phyloP scores from a whole-genome alignment of 2,329 filamentous ascomycete species.

The Sphaerulina musiva region DNA sequence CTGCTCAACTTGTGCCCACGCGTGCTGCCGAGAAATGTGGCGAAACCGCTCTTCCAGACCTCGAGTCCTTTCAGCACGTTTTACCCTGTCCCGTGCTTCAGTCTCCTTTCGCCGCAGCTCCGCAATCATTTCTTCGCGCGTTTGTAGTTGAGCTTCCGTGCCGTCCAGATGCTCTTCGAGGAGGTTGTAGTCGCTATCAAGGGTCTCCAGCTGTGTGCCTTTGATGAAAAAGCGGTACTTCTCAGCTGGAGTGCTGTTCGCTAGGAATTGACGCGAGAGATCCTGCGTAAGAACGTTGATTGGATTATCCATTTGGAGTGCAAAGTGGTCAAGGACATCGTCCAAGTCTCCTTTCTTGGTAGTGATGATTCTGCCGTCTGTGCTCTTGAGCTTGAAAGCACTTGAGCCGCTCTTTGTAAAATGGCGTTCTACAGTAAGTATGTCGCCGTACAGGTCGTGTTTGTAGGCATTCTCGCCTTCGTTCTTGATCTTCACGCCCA shows the following conservation, averaged over 20 bases:
- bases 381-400: slow-evolving; percentile 82
- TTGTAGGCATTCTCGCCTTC: slow-evolving; percentile 78
- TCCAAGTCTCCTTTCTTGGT: slow-evolving; percentile 82
- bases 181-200: slow-evolving; percentile 84
- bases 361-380: slow-evolving; percentile 63
- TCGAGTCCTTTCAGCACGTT: slow-evolving; percentile 60
- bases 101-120: slow-evolving; percentile 53
- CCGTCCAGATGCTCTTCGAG: slow-evolving; percentile 72
- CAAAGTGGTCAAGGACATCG: slow-evolving; percentile 88
- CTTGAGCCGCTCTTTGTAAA: slow-evolving; percentile 64
- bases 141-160: slow-evolving; percentile 57
- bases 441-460: slow-evolving; percentile 71
- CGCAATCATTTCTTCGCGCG: slow-evolving; percentile 57
- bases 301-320: slow-evolving; percentile 90
- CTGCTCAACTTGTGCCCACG: slow-evolving; percentile 82
- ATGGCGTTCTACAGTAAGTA: slow-evolving; percentile 83
- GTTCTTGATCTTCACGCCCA: slow-evolving; percentile 87
- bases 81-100: slow-evolving; percentile 58
- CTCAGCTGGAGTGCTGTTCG: slow-evolving; percentile 68
- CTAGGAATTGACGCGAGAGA: slow-evolving; percentile 87
- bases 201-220: slow-evolving; percentile 84
- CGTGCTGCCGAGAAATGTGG: slow-evolving; percentile 60
- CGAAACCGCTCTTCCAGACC: slow-evolving; percentile 47
- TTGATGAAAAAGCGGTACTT: slow-evolving; percentile 98
- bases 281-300: slow-evolving; percentile 95